Base-by-base conservation (phyloP, 176 grass and related monocot species). In the sorghum (Sorghum bicolor) region DNA sequence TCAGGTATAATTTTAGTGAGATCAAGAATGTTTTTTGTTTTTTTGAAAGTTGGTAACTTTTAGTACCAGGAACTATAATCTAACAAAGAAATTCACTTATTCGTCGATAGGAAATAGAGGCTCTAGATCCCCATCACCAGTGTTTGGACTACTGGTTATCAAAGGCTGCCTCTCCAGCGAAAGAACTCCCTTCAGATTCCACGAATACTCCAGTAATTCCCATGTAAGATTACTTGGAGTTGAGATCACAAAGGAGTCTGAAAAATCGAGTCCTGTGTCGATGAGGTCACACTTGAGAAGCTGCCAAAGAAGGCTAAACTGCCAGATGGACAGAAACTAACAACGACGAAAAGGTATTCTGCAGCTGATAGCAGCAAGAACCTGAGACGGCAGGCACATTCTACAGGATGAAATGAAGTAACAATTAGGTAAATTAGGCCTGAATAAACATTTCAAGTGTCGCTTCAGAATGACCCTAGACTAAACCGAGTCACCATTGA, bases 111-210 rank as follows among this genome's bases (percentile, higher is more conserved):
- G 86, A 76, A 87, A 85, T 97, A 7, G 92, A 97, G 88, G 86
- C 86, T 79, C 80, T 87, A 34, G 94, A 97, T 90, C 77, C 90
- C 4, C 60, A 75, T 84, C 87, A 88, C 68, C 74, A 41, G 15
- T 92, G 92, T 88, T 83, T 72, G 25, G 89, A 83, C 7, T 97
- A 94, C 83, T 97, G 94, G 94, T 62, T 75, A 72, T 97, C 92
- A 5, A 92, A 87, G 81, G 22, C 10, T 34, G 69, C 47, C 2
- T 25, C 74, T 72, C 65, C 83, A 63, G 67, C 70, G 22, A 78
- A 90, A 64, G 60, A 83, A 81, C 38, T 43, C 10, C 40, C 40
- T 43, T 43, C 67, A 4, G 81, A 82, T 74, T 53, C 63, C 70
- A 6, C 33, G 5, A 48, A 26, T 76, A 26, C 22, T 76, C 60